Evolutionary conservation across 805 yeast genomes (phyloP).

Genomic region (Zygoascus biomembranicola): DNA sequence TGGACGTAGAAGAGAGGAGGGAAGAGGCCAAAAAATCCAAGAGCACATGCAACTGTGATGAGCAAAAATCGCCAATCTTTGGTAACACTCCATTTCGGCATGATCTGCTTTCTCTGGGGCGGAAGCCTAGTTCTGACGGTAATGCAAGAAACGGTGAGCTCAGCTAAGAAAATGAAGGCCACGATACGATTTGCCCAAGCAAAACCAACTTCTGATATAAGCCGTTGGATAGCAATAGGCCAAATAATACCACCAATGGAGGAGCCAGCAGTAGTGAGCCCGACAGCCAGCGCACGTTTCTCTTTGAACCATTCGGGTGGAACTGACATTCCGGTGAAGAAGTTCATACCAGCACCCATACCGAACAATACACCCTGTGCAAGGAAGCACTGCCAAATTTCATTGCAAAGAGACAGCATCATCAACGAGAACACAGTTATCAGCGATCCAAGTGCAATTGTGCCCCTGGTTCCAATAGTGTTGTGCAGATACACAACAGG

Average conservation of each 20-base stretch:
- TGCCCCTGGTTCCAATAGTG: constrained; percentile 34
- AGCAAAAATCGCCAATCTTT: constrained; percentile 18
- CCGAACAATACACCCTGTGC: constrained; percentile 48
- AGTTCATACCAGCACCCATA: constrained; percentile 38
- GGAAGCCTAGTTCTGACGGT: constrained; percentile 7
- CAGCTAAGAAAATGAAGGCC: constrained; percentile 33
- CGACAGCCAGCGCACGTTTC: constrained; percentile 39
- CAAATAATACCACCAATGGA: constrained; percentile 46
- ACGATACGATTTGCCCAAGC: constrained; percentile 46
- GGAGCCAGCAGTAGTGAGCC: constrained; percentile 41
- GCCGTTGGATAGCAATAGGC: constrained; percentile 35
- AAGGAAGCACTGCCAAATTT: constrained; percentile 43
- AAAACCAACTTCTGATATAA: constrained; percentile 40
- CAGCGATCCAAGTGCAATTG: constrained; percentile 36
- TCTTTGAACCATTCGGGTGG: constrained; percentile 44
- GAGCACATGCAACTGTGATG: constrained; percentile 11
- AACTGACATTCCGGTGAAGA: constrained; percentile 37
- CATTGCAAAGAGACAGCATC: constrained; percentile 38
- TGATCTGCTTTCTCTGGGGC: constrained; percentile 2
- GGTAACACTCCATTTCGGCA: constrained; percentile 20
- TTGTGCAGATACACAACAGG: constrained; percentile 36
- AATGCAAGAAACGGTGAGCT: constrained; percentile 3
- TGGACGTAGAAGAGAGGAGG: constrained; percentile 27
- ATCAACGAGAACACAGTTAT: constrained; percentile 38
- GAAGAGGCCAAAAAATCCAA: constrained; percentile 22